Percentiles rank a stretch among this genome's conserved stretches.
phyloP scores from a whole-genome alignment of 2,329 filamentous ascomycete genomes.

The Byssoonygena ceratinophila region DNA sequence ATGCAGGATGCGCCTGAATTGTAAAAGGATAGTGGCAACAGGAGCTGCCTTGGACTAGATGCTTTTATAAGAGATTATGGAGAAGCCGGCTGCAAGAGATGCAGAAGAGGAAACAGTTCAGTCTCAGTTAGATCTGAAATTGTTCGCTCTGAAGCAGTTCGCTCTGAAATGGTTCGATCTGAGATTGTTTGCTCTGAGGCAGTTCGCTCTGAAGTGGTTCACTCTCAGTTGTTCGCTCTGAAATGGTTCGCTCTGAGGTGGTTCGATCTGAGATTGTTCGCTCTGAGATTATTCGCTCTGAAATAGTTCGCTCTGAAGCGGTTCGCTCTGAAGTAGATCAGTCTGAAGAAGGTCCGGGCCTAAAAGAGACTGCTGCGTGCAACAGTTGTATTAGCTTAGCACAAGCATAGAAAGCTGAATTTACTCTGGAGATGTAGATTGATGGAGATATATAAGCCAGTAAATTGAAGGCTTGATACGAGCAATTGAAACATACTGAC shows the following conservation, averaged over 20 bases:
- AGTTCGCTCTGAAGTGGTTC: background rate
- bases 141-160: too few relatives aligned
- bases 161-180: background rate
- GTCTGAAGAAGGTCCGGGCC: constrained; percentile 4
- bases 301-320: constrained; percentile 4
- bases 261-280: background rate
- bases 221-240: background rate
- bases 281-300: constrained; percentile 2
- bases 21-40: background rate
- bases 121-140: background rate
- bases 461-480: background rate
- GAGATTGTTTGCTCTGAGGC: background rate
- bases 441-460: background rate
- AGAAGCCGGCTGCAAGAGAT: background rate
- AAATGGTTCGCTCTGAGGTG: background rate
- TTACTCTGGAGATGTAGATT: background rate
- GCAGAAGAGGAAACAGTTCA: background rate
- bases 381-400: background rate
- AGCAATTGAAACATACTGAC: background rate
- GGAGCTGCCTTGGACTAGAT: background rate
- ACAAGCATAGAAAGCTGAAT: background rate
- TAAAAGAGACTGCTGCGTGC: background rate
- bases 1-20: background rate
- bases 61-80: background rate
- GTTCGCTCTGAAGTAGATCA: background rate